Conservation (phyloP, 495 filamentous ascomycete genomes). For the Glutinoglossum americanum region DNA sequence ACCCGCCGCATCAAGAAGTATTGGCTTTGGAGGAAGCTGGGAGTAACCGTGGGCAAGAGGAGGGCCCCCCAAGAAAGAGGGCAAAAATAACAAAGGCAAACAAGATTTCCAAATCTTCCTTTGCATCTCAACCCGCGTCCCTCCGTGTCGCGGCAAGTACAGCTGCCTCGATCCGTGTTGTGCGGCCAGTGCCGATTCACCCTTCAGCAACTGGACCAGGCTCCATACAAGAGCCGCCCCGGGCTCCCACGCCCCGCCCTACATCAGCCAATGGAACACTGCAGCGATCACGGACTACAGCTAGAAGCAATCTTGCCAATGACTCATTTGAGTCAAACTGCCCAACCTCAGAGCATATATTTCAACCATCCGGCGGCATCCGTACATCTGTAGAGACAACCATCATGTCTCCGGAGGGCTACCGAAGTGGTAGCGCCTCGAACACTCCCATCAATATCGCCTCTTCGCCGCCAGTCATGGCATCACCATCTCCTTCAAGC, state of each 20-base stretch:
- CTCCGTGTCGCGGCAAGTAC: conserved; percentile 77
- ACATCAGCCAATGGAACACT: neutral
- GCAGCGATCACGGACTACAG: conserved; percentile 1
- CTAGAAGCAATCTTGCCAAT: conserved; percentile 13
- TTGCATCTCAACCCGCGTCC: conserved; percentile 52
- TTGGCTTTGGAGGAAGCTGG: conserved; percentile 17
- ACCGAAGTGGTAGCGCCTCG: conserved; percentile 26
- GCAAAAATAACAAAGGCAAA: conserved; percentile 51
- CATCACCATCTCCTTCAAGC: conserved; percentile 41
- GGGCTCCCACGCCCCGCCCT: conserved; percentile 50
- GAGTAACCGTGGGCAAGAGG: conserved; percentile 26
- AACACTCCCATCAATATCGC: conserved; percentile 41
- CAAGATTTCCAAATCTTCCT: conserved; percentile 41
- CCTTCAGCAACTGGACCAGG: conserved; percentile 24
- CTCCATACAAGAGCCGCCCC: conserved; percentile 51
- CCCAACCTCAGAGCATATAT: neutral
- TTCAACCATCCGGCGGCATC: neutral
- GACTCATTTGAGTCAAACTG: conserved; percentile 14
- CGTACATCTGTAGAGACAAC: conserved; percentile 26
- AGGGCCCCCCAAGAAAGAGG: conserved; percentile 36
- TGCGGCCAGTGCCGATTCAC: conserved; percentile 48
- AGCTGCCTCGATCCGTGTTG: conserved; percentile 65
- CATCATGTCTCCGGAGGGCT: conserved; percentile 30
- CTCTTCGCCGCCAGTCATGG: conserved; percentile 59
- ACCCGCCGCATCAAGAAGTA: neutral